Base-by-base conservation (phyloP, 2,329 filamentous ascomycete genomes). In the Aspergillus intermedius region DNA sequence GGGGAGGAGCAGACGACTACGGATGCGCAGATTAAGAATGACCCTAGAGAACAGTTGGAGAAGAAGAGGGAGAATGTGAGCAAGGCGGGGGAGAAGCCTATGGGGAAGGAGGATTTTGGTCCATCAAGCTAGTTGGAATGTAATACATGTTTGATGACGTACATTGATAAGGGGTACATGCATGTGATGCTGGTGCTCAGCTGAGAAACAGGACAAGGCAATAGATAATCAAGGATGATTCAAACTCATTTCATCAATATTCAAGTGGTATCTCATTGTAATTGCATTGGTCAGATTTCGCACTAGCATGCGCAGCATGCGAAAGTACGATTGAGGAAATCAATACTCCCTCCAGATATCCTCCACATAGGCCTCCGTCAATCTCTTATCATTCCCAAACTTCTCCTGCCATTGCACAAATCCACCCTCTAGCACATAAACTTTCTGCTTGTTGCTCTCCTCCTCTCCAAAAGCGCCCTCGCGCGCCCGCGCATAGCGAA, bases 331-430 rank as follows among this genome's bases (percentile, higher is more conserved):
- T 9, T 15, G n/a, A 5, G 13, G 4, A 28, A 19, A 23, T 56
- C 49, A 71, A 56, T 71, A 69, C 30, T 81, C 76, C 55, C 80
- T 77, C 91, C 91, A 97, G 44, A 97, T 72, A 70, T 95, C 88
- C 72, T 87, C 88, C 48, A 80, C 76, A 68, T 88, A 97, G 1
- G 77, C 87, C 68, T 95, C 88, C 0, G 93, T 97, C 66, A 98
- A 72, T 54, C 82, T 73, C 64, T 84, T 76, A 71, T 97, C 90
- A 46, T 80, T 75, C 0, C 90, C 91, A 70, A 71, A 86, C 57
- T 79, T 75, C 72, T 94, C 84, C 77, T 95, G 90, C 93, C 93
- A 98, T 49, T 84, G 81, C 12, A 82, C 79, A 65, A 97, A 98
- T 1, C 93, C 93, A 0, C 82, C 79, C 45, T 94, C 87, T 3